These are phyloP conservation scores for Nakaseomyces delphensis DNA, from an alignment of 1,139 yeast genomes.

Conservation along the genomic window DNA sequence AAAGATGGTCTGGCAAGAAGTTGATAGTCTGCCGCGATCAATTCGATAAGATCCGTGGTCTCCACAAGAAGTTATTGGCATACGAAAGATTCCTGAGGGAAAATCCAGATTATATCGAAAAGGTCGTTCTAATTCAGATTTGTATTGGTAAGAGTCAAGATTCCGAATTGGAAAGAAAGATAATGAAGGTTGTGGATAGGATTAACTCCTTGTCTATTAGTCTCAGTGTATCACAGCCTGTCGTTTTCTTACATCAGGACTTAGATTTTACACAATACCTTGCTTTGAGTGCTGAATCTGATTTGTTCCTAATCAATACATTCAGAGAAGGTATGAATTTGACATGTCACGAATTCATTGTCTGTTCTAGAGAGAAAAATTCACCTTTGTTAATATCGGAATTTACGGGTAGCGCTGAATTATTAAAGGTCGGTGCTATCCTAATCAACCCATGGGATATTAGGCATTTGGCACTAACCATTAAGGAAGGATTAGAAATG, in stretches of 20 bases:
- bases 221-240: constrained; percentile 74
- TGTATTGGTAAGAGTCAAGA: constrained; percentile 50
- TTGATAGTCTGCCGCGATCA: constrained; percentile 84
- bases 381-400: constrained; percentile 85
- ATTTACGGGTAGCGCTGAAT: constrained; percentile 87
- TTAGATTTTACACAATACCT: constrained; percentile 82
- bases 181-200: constrained; percentile 71
- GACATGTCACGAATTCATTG: constrained; percentile 89
- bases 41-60: constrained; percentile 78
- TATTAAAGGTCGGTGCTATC: constrained; percentile 63
- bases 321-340: constrained; percentile 95
- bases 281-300: constrained; percentile 81
- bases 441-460: constrained; percentile 89
- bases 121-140: constrained; percentile 73
- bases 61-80: constrained; percentile 78
- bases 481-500: constrained; percentile 59
- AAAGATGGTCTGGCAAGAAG: constrained; percentile 61
- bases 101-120: constrained; percentile 63
- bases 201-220: constrained; percentile 70
- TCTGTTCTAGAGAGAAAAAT: constrained; percentile 60
- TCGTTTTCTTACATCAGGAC: constrained; percentile 79
- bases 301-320: constrained; percentile 76
- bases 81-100: constrained; percentile 67
- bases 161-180: constrained; percentile 56
- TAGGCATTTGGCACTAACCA: constrained; percentile 52